phyloP scores from a whole-genome alignment of 495 filamentous ascomycete species.

The Aspergillus sclerotiicarbonarius region DNA sequence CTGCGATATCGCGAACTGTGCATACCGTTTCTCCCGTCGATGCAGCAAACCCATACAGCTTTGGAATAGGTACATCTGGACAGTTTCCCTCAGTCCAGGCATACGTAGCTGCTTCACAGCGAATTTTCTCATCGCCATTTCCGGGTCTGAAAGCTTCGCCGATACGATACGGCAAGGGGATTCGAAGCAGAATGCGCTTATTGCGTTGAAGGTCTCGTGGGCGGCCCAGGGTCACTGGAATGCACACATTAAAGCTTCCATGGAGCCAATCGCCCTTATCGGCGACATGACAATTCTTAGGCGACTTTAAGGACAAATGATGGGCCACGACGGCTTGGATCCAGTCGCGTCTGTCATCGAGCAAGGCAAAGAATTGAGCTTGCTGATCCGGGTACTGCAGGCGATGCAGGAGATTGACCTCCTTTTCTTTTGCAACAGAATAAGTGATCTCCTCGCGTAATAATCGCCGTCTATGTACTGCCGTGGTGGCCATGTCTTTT shows the following conservation, averaged over 20 bases:
- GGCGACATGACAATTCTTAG: slow-evolving; percentile 19
- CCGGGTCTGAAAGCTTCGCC: slow-evolving; percentile 32
- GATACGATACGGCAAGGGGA: slow-evolving; percentile 37
- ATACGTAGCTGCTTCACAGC: slow-evolving; percentile 37
- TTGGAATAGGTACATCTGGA: slow-evolving; percentile 33
- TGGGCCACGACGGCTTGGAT: slow-evolving; percentile 27
- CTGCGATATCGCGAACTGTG: neutral
- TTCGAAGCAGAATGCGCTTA: slow-evolving; percentile 31
- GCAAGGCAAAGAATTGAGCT: slow-evolving; percentile 19
- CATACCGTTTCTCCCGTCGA: slow-evolving; percentile 26
- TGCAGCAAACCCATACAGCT: slow-evolving; percentile 34
- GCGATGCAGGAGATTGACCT: slow-evolving; percentile 24
- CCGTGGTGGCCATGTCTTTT: no score
- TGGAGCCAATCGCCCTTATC: slow-evolving; percentile 28
- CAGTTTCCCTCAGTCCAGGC: slow-evolving; percentile 30
- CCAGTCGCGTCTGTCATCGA: slow-evolving; percentile 13
- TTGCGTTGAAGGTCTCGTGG: slow-evolving; percentile 16
- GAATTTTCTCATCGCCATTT: slow-evolving; percentile 38
- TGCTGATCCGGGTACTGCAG: slow-evolving; percentile 17
- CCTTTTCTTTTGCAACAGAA: slow-evolving; percentile 15
- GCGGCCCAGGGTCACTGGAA: slow-evolving; percentile 25
- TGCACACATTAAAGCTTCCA: slow-evolving; percentile 39
- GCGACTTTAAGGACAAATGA: slow-evolving; percentile 23
- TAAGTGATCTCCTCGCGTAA: neutral
- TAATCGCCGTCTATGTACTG: no score